Evolutionary conservation across 768 basidiomycete species (phyloP).

Genomic region (Lactarius pseudohatsudake): DNA sequence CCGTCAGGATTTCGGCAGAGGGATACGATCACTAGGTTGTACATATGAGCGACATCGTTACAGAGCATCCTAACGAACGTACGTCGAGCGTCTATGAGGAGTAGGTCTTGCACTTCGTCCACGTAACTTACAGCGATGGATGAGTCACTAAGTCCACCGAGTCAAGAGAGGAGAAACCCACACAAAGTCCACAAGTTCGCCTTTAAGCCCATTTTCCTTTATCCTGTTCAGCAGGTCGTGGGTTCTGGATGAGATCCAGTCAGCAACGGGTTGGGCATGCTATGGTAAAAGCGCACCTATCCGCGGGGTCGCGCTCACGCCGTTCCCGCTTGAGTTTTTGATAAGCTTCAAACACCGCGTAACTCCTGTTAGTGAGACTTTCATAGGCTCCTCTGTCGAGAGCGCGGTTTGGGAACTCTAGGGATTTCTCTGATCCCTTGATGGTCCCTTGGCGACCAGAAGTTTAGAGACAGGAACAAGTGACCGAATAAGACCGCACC

Average conservation of each 20-base stretch:
- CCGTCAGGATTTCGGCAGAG: conserved; percentile 67
- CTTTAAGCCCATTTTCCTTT: conserved; percentile 35
- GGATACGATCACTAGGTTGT: conserved; percentile 51
- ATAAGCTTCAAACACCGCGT: conserved; percentile 51
- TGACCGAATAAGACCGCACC: conserved; percentile 37
- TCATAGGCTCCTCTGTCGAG: conserved; percentile 21
- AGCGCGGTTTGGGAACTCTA: conserved; percentile 29
- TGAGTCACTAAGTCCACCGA: neutral
- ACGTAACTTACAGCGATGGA: conserved; percentile 49
- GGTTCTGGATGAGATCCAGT: conserved; percentile 40
- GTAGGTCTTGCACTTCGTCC: conserved; percentile 73
- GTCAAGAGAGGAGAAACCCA: conserved; percentile 30
- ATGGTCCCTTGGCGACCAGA: conserved; percentile 49
- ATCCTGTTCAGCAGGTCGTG: conserved; percentile 48
- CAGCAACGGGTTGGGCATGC: neutral
- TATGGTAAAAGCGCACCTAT: conserved; percentile 43
- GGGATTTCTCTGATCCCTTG: conserved; percentile 61
- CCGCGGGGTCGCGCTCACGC: conserved; percentile 56
- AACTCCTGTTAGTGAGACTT: conserved; percentile 5
- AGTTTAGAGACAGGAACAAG: neutral
- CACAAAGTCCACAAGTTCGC: conserved; percentile 54
- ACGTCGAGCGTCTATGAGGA: conserved; percentile 64
- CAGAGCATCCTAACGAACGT: conserved; percentile 27
- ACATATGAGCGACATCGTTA: neutral
- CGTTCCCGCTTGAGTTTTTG: conserved; percentile 43